Percentiles rank a stretch among this genome's conserved stretches.
phyloP scores from a whole-genome alignment of 495 filamentous ascomycete species.

The Penicillium roqueforti region DNA sequence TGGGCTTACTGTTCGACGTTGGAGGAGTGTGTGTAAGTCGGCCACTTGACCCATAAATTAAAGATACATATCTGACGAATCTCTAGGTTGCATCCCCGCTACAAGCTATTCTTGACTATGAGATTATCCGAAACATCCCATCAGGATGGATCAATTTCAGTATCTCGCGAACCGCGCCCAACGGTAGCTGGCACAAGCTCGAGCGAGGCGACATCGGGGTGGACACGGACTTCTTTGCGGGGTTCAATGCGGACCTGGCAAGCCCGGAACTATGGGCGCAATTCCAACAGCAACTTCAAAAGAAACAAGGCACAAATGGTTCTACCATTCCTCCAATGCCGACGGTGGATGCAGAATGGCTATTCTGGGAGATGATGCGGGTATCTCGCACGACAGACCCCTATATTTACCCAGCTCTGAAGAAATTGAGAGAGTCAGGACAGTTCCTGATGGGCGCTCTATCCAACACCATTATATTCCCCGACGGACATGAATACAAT shows the following conservation, averaged over 20 bases:
- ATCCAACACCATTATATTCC: conserved; percentile 84
- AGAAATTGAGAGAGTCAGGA: conserved; percentile 57
- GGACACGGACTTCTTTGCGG: conserved; percentile 68
- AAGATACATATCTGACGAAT: neutral
- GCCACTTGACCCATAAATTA: neutral
- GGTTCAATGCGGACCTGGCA: conserved; percentile 71
- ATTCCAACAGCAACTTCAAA: conserved; percentile 45
- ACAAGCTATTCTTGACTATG: conserved; percentile 88
- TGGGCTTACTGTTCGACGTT: conserved; percentile 90
- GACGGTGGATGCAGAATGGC: conserved; percentile 66
- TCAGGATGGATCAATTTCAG: conserved; percentile 86
- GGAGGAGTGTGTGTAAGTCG: conserved; percentile 88
- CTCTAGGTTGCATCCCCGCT: conserved; percentile 82
- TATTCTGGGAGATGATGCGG: conserved; percentile 94
- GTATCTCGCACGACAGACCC: conserved; percentile 68
- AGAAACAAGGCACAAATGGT: conserved; percentile 25
- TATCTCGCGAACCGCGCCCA: conserved; percentile 72
- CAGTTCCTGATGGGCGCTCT: conserved; percentile 74
- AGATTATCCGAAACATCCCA: conserved; percentile 68
- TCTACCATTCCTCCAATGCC: conserved; percentile 59
- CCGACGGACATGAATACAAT: conserved; percentile 58
- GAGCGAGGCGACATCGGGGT: conserved; percentile 72
- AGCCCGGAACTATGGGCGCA: conserved; percentile 60
- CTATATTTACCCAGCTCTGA: conserved; percentile 81
- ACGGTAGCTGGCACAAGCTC: conserved; percentile 81